Conservation (phyloP, 441 rosid genomes). For the Euphorbia corollata region DNA sequence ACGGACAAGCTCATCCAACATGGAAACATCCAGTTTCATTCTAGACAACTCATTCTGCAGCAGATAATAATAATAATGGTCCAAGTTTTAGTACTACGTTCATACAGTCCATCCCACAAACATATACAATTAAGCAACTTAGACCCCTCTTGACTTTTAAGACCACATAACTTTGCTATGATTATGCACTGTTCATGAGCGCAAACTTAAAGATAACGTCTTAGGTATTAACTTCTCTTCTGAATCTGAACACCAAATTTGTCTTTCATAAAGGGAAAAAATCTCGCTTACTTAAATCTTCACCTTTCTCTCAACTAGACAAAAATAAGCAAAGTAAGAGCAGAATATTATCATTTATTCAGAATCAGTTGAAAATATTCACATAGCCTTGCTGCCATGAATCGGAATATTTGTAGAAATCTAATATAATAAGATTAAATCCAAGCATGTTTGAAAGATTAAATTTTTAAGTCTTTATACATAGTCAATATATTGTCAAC, state of each 20-base stretch:
- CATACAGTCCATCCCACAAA: slow-evolving; percentile 5
- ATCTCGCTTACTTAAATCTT: not conserved
- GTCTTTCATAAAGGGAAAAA: not conserved
- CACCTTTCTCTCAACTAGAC: not conserved
- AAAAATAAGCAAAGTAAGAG: not conserved
- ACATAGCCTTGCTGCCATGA: not conserved
- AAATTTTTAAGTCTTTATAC: not conserved
- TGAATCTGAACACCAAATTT: not conserved
- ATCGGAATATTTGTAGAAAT: not conserved
- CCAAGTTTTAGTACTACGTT: slow-evolving; percentile 6
- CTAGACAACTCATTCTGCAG: slow-evolving; percentile 91
- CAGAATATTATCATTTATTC: not conserved
- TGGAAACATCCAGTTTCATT: slow-evolving; percentile 60
- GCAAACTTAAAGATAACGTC: not conserved
- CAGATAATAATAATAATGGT: slow-evolving; percentile 11
- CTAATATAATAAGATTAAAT: not conserved
- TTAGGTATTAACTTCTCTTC: not conserved
- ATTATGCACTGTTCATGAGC: not conserved
- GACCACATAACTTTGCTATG: not conserved
- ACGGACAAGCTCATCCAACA: slow-evolving; percentile 71
- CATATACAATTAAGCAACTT: not conserved
- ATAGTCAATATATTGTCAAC: not conserved
- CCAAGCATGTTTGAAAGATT: not conserved
- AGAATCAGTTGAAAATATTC: not conserved
- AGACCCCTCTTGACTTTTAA: not conserved